Percentiles rank a stretch among this genome's conserved stretches.
Evolutionary conservation across 768 basidiomycete genomes (phyloP).

Genomic region (Pulveroboletus sp.): DNA sequence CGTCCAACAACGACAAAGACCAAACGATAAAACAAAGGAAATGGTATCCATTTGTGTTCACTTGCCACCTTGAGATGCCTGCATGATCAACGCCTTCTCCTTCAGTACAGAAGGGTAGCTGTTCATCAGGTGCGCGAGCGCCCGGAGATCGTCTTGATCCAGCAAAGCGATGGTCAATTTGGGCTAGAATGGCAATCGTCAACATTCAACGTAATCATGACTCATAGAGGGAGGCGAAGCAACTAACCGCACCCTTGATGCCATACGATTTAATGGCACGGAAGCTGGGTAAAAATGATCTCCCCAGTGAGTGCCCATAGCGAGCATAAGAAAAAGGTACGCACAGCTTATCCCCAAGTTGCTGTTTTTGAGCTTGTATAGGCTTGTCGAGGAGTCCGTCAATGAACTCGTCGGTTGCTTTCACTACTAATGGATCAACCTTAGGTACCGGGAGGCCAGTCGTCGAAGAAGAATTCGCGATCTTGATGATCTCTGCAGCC

Average conservation of each 20-base stretch:
- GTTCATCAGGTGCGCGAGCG: constrained; percentile 83
- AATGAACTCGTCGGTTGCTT: constrained; percentile 70
- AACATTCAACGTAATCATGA: neutral
- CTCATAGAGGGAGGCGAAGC: neutral
- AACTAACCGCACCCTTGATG: constrained; percentile 70
- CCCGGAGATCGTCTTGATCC: constrained; percentile 79
- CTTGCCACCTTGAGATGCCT: constrained; percentile 24
- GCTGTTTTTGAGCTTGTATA: constrained; percentile 65
- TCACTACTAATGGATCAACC: constrained; percentile 62
- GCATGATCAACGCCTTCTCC: constrained; percentile 55
- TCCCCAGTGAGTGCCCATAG: constrained; percentile 16
- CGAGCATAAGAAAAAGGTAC: constrained; percentile 21
- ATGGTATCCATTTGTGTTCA: constrained; percentile 8
- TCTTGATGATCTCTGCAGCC: constrained; percentile 66
- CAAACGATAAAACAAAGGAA: neutral
- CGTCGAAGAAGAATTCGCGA: constrained; percentile 48
- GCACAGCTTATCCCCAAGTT: constrained; percentile 73
- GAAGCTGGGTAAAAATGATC: constrained; percentile 37
- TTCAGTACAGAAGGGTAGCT: constrained; percentile 79
- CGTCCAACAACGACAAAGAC: neutral
- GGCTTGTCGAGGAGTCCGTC: constrained; percentile 55
- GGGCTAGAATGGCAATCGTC: constrained; percentile 41
- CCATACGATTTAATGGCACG: constrained; percentile 69
- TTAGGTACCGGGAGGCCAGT: constrained; percentile 58
- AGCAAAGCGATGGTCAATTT: constrained; percentile 81